phyloP scores from a whole-genome alignment of 2,329 filamentous ascomycete genomes.

The Sporothrix phasma region DNA sequence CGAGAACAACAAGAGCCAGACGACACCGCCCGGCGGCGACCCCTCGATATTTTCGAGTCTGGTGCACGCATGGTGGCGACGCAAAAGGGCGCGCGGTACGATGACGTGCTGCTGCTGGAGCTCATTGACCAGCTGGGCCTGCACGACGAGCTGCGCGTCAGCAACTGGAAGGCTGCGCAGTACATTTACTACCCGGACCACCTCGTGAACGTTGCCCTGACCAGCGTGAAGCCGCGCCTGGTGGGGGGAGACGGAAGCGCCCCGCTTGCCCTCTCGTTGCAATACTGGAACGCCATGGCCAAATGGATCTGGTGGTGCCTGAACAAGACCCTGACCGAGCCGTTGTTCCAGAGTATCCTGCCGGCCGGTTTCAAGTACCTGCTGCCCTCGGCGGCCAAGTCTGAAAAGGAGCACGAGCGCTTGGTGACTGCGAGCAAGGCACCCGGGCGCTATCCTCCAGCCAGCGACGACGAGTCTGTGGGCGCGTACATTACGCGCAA shows the following conservation, averaged over 20 bases:
- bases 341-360: slow-evolving; percentile 40
- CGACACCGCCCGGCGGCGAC: slow-evolving; percentile 16
- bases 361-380: slow-evolving; percentile 3
- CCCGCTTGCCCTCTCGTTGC: not conserved
- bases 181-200: slow-evolving; percentile 86
- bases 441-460: slow-evolving; percentile 30
- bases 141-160: slow-evolving; percentile 42
- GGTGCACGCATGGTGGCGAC: slow-evolving; percentile 70
- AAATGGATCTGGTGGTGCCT: slow-evolving; percentile 11
- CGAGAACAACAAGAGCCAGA: not conserved
- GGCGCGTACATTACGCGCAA: slow-evolving; percentile 52
- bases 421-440: slow-evolving; percentile 19
- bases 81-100: slow-evolving; percentile 35
- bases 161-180: slow-evolving; percentile 43
- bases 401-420: not conserved
- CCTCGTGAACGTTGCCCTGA: slow-evolving; percentile 46
- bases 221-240: not conserved
- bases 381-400: not conserved
- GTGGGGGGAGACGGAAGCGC: not conserved
- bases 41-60: slow-evolving; percentile 58
- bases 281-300: not conserved
- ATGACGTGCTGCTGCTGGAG: slow-evolving; percentile 58
- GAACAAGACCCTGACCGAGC: slow-evolving; percentile 37
- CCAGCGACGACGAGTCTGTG: slow-evolving; percentile 61
- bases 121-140: slow-evolving; percentile 41